Percentiles rank a stretch among this genome's conserved stretches.
Conservation (phyloP, 345 rosid species). For the Tarenaya hassleriana region DNA sequence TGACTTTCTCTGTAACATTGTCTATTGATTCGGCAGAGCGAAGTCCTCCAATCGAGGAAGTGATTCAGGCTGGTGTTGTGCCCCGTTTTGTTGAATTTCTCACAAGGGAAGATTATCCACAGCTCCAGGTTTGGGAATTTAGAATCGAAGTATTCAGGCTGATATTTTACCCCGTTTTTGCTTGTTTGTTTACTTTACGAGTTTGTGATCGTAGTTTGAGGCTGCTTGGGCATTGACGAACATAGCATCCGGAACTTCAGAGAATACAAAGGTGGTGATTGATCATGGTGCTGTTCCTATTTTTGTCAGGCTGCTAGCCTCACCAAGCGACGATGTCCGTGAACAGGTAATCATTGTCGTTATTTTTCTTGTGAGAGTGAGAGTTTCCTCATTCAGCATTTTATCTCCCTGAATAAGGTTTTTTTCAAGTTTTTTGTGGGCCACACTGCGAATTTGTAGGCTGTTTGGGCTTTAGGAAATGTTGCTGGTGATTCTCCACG, state of each 20-base stretch:
- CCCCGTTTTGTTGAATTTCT: conserved; percentile 76
- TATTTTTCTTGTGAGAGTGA: conserved; percentile 12
- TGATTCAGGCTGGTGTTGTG: conserved; percentile 60
- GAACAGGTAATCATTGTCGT: conserved; percentile 48
- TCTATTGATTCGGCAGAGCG: conserved; percentile 39
- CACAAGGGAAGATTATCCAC: conserved; percentile 63
- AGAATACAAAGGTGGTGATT: conserved; percentile 60
- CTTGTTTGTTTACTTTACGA: conserved; percentile 2
- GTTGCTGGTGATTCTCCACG: conserved; percentile 87
- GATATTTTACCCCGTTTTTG: conserved; percentile 3
- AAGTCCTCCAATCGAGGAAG: conserved; percentile 83
- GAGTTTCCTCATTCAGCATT: too few species aligned
- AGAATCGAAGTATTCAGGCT: background rate
- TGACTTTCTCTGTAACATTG: background rate
- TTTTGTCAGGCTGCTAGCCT: conserved; percentile 55
- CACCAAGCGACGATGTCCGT: conserved; percentile 67
- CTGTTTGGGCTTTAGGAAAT: conserved; percentile 90
- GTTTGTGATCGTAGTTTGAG: conserved; percentile 49
- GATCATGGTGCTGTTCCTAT: conserved; percentile 72
- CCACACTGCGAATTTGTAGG: too few species aligned
- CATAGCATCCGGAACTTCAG: conserved; percentile 84
- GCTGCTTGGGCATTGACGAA: too few species aligned
- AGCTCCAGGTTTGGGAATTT: conserved; percentile 54
- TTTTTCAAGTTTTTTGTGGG: too few species aligned
- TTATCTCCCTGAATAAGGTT: too few species aligned